These are phyloP conservation scores for Terfezia boudieri DNA, from an alignment of 495 filamentous ascomycete genomes.

Conservation along the genomic window DNA sequence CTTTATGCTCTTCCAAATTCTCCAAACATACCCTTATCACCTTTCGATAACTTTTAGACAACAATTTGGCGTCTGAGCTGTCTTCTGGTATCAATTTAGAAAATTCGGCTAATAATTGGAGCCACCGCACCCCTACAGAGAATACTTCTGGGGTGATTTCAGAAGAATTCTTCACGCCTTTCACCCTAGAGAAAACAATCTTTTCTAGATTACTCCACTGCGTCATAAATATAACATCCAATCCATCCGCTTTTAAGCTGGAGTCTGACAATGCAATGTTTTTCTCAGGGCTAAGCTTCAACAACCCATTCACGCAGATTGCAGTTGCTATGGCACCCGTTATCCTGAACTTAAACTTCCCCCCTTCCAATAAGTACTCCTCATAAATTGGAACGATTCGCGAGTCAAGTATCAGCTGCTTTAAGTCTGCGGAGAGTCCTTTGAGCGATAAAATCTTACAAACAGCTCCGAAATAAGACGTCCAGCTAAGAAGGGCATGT, in stretches of 20 bases:
- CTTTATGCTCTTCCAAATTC: neutral
- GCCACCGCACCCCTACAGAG: neutral
- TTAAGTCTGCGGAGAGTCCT: slow-evolving; percentile 1
- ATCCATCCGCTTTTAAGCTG: too few relatives aligned
- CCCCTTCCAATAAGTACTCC: slow-evolving; percentile 29
- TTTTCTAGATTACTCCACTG: neutral
- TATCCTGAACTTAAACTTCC: neutral
- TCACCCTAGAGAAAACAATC: neutral
- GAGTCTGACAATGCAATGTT: neutral
- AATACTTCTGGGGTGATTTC: neutral
- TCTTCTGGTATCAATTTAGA: neutral
- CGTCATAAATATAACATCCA: neutral
- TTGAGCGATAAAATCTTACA: slow-evolving; percentile 6
- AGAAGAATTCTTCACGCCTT: neutral
- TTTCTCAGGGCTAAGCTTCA: neutral
- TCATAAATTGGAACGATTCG: slow-evolving; percentile 34
- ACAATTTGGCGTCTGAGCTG: neutral
- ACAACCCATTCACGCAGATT: slow-evolving; percentile 1
- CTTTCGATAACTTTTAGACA: neutral
- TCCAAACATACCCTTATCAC: neutral
- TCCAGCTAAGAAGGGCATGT: slow-evolving; percentile 47
- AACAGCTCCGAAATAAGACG: slow-evolving; percentile 36
- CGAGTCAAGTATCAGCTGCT: slow-evolving; percentile 23
- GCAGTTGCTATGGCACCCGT: neutral
- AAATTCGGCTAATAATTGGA: neutral